Base-by-base conservation (phyloP, 192 early-diverging fungal species). In the Coemansia sp. region DNA sequence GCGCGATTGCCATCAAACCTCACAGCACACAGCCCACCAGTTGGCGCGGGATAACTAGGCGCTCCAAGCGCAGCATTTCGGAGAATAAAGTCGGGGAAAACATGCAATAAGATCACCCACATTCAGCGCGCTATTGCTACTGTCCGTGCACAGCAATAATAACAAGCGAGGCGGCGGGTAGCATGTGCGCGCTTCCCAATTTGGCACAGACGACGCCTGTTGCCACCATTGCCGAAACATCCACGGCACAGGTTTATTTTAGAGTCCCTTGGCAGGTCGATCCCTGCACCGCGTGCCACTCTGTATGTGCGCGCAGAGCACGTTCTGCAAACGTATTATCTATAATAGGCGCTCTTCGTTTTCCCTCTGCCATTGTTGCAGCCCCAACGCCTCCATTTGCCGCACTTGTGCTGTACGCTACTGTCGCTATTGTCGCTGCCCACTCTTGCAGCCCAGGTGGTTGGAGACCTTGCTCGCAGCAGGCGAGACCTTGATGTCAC, bases 331-430 rank as follows among this genome's bases (percentile, higher is more conserved):
- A 23, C 21, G 19, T 6, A 21, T 23, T 10, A 23, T 50, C 46
- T 15, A 19, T 50, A 10, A 5, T 9, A 50, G 46, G 46, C 46
- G 9, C 21, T 45, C 44, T 45, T 45, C 15, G 44, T 15, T 45
- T 17, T 45, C 44, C 44, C 8, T 50, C 46, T 14, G 27, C 27
- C 51, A 58, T 58, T 58, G 55, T n/a, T 32, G 55, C 55, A 58
- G 55, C 55, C 55, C 55, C 55, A 58, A 58, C 55, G 55, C 55
- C 55, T 58, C 55, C 27, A 50, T 50, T 32, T 58, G 55, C 55
- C 17, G 29, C 15, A 14, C 29, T 6, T 32, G 17, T 58, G 27
- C 34, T 58, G 31, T 50, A 50, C 46, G 19, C 46, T 50, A 50
- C 55, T 32, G 55, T 8, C 29, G 8, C 31, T 11, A 58, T 58